Evolutionary conservation across 805 yeast species (phyloP), one percentile per base, ranked within the genome.

Genomic region (Kluyveromyces siamensis): DNA sequence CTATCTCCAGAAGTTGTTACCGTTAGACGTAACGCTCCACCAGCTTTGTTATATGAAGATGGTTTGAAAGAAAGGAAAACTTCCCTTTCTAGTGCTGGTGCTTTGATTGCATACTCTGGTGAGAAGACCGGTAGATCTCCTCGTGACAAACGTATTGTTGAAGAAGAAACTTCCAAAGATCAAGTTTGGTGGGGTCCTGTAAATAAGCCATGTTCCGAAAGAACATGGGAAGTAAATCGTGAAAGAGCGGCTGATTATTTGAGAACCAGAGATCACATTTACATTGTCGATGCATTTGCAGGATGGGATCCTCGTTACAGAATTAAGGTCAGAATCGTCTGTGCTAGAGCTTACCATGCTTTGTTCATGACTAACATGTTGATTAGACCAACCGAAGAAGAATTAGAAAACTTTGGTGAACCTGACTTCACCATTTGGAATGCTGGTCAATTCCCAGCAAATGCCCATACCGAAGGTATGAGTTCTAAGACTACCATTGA

Each of bases 131-230:
- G 99, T 63, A 84, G 99, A 72, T 91, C 97, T 36, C 99, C 99
- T 67, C 87, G 86, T 75, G 99, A 91, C 73, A 91, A 91, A 72
- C 86, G 99, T 74, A 87, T 91, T 68, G 97, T 91, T 54, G 97
- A 90, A 62, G 98, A 93, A 74, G 84, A 80, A 59, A 77, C 93
- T 46, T 88, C 96, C 38, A 71, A 77, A 52, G 77, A 87, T 50
- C 74, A 90, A 63, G 81, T 91, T 60, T 91, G 99, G 99, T 91
- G 99, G 99, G 99, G 99, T 25, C 98, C 98, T 2, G 99, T 91
- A 58, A 91, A 91, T 75, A 88, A 86, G 72, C 87, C 91, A 72
- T 90, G 91, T 59, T 84, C 87, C 52, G 96, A 88, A 71, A 82
- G 83, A 67, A 89, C 96, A 19, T 91, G 98, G 98, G 80, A 81